A percentile compares a stretch with the other conserved stretches of the same genome.
These are phyloP conservation scores for Lactifluus subvellereus DNA, from an alignment of 768 basidiomycete genomes.

Conservation along the genomic window DNA sequence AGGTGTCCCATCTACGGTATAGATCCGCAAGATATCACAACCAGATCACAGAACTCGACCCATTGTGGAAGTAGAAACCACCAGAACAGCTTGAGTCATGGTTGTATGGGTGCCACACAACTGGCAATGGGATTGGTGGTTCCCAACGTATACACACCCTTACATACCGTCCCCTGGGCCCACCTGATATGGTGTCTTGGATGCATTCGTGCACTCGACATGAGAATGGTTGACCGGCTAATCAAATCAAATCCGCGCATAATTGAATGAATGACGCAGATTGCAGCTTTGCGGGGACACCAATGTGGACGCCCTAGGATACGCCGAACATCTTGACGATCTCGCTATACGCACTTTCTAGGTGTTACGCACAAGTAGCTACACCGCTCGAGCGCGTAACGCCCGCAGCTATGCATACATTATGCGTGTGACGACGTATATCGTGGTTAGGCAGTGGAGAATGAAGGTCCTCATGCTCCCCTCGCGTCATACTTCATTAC, in stretches of 20 bases:
- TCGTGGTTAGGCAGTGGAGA: neutral
- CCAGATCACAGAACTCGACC: too few species aligned
- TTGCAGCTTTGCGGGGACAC: neutral
- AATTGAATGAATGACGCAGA: neutral
- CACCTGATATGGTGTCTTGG: too few species aligned
- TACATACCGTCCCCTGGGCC: too few species aligned
- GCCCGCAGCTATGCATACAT: neutral
- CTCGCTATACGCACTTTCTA: neutral
- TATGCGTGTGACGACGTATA: neutral
- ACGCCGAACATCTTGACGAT: neutral
- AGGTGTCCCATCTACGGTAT: too few species aligned
- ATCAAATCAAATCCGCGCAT: neutral
- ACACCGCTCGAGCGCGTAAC: too few species aligned
- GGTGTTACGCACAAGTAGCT: too few species aligned
- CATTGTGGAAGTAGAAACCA: too few species aligned
- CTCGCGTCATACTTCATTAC: constrained; percentile 48
- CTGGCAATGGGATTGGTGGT: too few species aligned
- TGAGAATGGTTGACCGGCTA: neutral
- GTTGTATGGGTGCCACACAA: too few species aligned
- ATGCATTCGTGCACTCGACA: neutral
- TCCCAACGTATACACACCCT: too few species aligned
- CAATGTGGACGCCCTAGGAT: neutral
- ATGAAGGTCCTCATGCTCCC: constrained; percentile 37
- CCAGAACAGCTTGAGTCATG: neutral
- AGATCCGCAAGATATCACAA: too few species aligned